These are phyloP conservation scores for Annulohypoxylon stygium DNA, from an alignment of 495 filamentous ascomycete genomes.

Conservation along the genomic window DNA sequence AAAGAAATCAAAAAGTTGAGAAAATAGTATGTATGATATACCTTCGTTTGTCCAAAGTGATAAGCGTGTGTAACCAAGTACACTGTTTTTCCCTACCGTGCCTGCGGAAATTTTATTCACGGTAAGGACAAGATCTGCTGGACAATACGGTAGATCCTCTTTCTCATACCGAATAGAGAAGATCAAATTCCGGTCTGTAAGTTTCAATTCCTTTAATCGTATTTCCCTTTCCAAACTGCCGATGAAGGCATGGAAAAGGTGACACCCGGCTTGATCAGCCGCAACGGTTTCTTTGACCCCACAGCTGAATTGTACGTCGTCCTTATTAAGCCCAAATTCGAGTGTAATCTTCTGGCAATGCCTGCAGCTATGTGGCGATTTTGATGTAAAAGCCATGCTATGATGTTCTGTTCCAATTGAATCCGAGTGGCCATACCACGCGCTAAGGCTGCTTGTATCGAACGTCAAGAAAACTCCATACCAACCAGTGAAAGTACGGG, in stretches of 20 bases:
- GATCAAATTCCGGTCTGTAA: neutral
- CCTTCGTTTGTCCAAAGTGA: conserved; percentile 5
- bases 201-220: neutral
- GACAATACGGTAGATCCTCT: neutral
- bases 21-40: neutral
- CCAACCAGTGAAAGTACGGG: no score
- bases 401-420: neutral
- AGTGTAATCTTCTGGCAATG: conserved; percentile 25
- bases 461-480: no score
- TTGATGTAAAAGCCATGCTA: conserved; percentile 14
- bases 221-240: conserved; percentile 1
- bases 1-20: neutral
- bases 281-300: conserved; percentile 17
- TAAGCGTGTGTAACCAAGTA: neutral
- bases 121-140: neutral
- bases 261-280: conserved; percentile 34
- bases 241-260: conserved; percentile 35
- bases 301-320: conserved; percentile 12
- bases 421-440: no score
- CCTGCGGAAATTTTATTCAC: neutral
- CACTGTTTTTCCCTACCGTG: neutral
- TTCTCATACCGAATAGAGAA: conserved; percentile 13
- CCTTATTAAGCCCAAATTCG: conserved; percentile 6
- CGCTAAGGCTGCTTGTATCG: no score
- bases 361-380: conserved; percentile 20